Conservation (phyloP, 73 alveolate genomes). For the Paramecium pentaurelia region DNA sequence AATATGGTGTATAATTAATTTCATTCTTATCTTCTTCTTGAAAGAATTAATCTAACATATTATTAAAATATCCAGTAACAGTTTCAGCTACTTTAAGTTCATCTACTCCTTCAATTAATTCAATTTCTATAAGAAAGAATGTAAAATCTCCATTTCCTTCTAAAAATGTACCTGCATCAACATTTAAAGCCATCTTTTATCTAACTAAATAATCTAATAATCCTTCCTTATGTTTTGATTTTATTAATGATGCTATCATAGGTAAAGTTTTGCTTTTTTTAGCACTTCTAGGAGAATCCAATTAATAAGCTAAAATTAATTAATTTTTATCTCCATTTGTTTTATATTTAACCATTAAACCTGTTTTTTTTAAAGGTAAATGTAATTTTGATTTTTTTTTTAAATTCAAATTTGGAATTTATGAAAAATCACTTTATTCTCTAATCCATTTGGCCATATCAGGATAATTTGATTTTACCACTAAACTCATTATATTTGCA, state of each 20-base stretch:
- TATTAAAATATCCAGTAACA: constrained; percentile 25
- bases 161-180: constrained; percentile 47
- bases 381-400: not conserved
- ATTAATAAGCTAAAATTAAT: not conserved
- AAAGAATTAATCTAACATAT: constrained; percentile 12
- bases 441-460: constrained; percentile 4
- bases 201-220: constrained; percentile 16
- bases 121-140: constrained; percentile 1
- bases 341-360: not conserved
- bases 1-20: not conserved
- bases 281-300: not conserved
- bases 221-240: constrained; percentile 26
- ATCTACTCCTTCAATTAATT: not conserved
- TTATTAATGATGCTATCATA: not conserved
- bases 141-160: constrained; percentile 47
- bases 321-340: constrained; percentile 2
- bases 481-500: constrained; percentile 36
- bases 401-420: not conserved
- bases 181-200: not conserved
- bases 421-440: not conserved
- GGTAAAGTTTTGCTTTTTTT: not conserved
- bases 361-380: not conserved
- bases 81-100: not conserved
- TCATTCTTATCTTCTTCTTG: not conserved
- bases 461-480: not conserved